These are phyloP conservation scores for Penicillium tannophilum DNA, from an alignment of 495 filamentous ascomycete genomes.

Conservation along the genomic window DNA sequence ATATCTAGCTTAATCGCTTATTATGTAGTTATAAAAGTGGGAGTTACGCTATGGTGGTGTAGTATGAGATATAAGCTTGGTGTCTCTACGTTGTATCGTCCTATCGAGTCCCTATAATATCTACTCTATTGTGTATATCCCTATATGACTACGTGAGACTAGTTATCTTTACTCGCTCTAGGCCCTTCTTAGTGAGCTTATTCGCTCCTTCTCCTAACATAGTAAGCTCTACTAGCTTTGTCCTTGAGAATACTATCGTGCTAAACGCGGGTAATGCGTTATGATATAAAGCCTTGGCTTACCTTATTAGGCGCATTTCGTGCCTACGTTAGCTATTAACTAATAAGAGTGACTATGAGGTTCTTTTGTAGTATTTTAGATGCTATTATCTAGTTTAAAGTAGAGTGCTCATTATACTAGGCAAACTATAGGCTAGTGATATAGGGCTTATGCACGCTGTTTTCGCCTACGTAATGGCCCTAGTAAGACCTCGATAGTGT, in stretches of 20 bases:
- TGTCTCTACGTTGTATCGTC: slow-evolving; percentile 3
- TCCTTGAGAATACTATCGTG: neutral
- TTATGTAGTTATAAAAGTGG: neutral
- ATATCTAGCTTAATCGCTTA: neutral
- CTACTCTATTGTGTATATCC: neutral
- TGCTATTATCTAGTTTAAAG: too few species aligned
- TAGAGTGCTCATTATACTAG: slow-evolving; percentile 1
- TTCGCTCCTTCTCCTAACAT: neutral
- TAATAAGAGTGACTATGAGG: slow-evolving; percentile 1
- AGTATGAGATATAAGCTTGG: neutral
- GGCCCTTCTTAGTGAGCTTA: neutral
- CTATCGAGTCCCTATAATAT: neutral
- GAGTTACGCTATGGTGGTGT: neutral
- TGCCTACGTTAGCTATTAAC: too few species aligned
- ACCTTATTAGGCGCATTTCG: too few species aligned
- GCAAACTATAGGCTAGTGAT: neutral
- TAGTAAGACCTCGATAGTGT: neutral
- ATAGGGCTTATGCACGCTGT: slow-evolving; percentile 1
- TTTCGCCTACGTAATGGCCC: slow-evolving; percentile 2
- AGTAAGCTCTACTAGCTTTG: slow-evolving; percentile 2
- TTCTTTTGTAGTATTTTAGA: slow-evolving; percentile 1
- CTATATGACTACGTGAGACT: neutral
- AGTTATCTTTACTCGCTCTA: neutral
- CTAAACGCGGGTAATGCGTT: neutral
- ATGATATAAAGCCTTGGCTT: slow-evolving; percentile 4